A percentile compares a stretch with the other conserved stretches of the same genome.
phyloP scores from a whole-genome alignment of 1,284 basidiomycete genomes.

The Rhodotorula sp. region DNA sequence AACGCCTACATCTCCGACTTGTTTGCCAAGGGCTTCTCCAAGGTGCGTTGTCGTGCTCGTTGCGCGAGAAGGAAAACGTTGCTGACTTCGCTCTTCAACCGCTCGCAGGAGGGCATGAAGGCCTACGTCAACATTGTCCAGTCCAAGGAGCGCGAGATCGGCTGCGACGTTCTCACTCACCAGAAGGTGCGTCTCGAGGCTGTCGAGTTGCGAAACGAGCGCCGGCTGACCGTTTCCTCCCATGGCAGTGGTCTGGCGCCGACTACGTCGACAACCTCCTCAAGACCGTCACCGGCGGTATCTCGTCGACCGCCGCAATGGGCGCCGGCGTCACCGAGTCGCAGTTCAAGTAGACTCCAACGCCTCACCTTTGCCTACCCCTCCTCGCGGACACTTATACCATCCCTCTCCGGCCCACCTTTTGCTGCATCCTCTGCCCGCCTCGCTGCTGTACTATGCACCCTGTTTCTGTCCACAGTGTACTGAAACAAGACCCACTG shows the following conservation, averaged over 20 bases:
- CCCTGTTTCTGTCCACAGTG: neutral
- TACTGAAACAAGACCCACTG: too few species aligned
- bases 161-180: constrained; percentile 87
- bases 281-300: constrained; percentile 66
- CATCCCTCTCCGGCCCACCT: too few species aligned
- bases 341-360: constrained; percentile 39
- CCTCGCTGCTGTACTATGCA: neutral
- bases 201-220: constrained; percentile 70
- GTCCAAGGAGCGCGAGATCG: constrained; percentile 81
- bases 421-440: neutral
- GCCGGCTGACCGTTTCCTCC: neutral
- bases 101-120: constrained; percentile 71
- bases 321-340: constrained; percentile 70
- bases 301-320: constrained; percentile 72
- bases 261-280: constrained; percentile 41
- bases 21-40: constrained; percentile 82
- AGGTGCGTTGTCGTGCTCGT: constrained; percentile 1
- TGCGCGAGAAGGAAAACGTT: too few species aligned
- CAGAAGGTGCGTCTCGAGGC: constrained; percentile 79
- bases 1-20: constrained; percentile 95
- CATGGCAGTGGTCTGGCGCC: constrained; percentile 33
- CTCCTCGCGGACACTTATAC: neutral
- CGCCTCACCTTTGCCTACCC: too few species aligned
- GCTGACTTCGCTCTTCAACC: neutral
- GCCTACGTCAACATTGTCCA: constrained; percentile 82